Evolutionary conservation across 2,329 filamentous ascomycete species (phyloP), one percentile per base, ranked within the genome.

Genomic region (Penicillium aurantiogriseum): DNA sequence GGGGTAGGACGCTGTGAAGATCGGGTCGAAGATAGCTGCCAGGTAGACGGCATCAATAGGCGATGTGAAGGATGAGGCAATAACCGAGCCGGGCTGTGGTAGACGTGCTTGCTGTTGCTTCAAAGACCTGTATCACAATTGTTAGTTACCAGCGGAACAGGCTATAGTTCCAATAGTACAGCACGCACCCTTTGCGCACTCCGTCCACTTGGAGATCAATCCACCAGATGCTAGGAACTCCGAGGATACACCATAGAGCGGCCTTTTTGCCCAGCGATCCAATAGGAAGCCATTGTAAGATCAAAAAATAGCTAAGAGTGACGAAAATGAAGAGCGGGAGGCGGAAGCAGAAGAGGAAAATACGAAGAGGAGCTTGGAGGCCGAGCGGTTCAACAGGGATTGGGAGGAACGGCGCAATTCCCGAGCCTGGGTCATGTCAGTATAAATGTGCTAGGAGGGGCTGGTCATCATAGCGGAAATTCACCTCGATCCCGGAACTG

Each of bases 121-220:
- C 46, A 89, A 81, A 27, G 89, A 83, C 47, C 83, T 85, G 60
- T 46, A 10, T 29, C 21, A 2, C 5, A 29, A n/a, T 9, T 44
- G 35, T 62, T 47, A 61, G 48, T 17, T 25, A 17, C 23, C n/a
- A 15, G 27, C 27, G 13, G 5, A 27, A 8, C 8, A 9, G 44
- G 44, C 8, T 9, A n/a, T 40, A 33, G 17, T 49, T n/a, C 25
- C 19, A 36, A 27, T 15, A 9, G 17, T 2, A 17, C 13, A 11
- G 19, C 19, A 71, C 80, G 55, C 74, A 92, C 78, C 94, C 94
- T 77, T 92, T 90, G 77, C 91, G 92, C 53, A 99, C 94, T 57
- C 93, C 93, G 73, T 99, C 94, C 64, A 99, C 91, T 75, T 97
- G 93, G n/a, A 99, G 80, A 76, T 99, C 94, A 56, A 97, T 88